These are phyloP conservation scores for Pueraria montana DNA, from an alignment of 306 rosid genomes.

Conservation along the genomic window DNA sequence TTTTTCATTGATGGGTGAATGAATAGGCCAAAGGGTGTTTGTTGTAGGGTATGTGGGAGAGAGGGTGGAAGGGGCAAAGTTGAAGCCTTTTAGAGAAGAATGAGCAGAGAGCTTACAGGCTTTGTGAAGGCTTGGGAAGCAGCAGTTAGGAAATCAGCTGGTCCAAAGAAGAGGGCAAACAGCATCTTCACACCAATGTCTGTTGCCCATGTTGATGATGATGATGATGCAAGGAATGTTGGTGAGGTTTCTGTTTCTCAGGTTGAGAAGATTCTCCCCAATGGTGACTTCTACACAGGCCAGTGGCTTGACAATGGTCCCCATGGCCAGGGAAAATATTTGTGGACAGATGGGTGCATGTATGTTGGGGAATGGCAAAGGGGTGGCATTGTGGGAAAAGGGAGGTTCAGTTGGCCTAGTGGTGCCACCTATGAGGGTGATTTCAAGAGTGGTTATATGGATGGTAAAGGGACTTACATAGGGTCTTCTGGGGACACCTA, in stretches of 20 bases:
- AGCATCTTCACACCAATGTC: slow-evolving; percentile 79
- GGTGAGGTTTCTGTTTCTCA: slow-evolving; percentile 46
- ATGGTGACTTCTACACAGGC: slow-evolving; percentile 88
- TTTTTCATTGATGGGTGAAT: slow-evolving; percentile 48
- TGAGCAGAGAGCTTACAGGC: slow-evolving; percentile 72
- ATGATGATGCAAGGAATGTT: slow-evolving; percentile 58
- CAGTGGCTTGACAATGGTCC: slow-evolving; percentile 72
- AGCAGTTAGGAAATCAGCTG: slow-evolving; percentile 70
- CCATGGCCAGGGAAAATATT: slow-evolving; percentile 81
- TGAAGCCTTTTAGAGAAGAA: slow-evolving; percentile 48
- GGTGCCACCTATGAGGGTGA: slow-evolving; percentile 97
- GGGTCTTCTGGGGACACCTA: slow-evolving; percentile 83
- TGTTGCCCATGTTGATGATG: slow-evolving; percentile 87
- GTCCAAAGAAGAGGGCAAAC: slow-evolving; percentile 65
- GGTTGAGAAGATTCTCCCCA: slow-evolving; percentile 69
- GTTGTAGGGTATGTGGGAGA: not conserved
- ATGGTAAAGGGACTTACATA: slow-evolving; percentile 85
- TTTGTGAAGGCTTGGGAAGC: slow-evolving; percentile 80
- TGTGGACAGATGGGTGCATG: slow-evolving; percentile 98
- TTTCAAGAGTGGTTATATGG: slow-evolving; percentile 80
- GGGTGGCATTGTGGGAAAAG: slow-evolving; percentile 75
- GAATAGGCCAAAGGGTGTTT: slow-evolving; percentile 28
- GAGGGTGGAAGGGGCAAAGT: slow-evolving; percentile 27
- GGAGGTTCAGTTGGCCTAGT: slow-evolving; percentile 92
- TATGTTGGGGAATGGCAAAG: slow-evolving; percentile 85